These are phyloP conservation scores for Dactylellina haptotyla DNA, from an alignment of 2,329 filamentous ascomycete species.

Conservation along the genomic window DNA sequence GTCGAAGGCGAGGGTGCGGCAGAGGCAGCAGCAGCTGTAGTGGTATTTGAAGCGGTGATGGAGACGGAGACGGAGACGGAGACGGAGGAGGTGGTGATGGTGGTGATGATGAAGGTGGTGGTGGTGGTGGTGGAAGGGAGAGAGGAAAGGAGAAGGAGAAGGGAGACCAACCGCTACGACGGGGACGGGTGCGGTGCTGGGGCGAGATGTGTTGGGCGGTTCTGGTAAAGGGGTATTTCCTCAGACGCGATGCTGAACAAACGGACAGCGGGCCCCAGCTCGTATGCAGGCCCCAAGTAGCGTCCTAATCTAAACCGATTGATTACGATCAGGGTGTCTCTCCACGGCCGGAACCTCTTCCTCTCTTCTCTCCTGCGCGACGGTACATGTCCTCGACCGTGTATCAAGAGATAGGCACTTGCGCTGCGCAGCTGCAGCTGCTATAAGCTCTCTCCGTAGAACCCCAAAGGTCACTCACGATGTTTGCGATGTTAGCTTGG, in stretches of 20 bases:
- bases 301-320: constrained; percentile 7
- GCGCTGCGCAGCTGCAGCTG: too few species aligned
- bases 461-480: too few species aligned
- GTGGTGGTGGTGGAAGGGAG: constrained; percentile 26
- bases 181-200: not conserved
- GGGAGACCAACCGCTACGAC: constrained; percentile 4
- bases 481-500: too few species aligned
- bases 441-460: too few species aligned
- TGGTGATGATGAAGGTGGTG: constrained; percentile 29
- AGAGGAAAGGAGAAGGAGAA: constrained; percentile 39
- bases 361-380: too few species aligned
- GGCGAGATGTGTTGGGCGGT: constrained; percentile 51
- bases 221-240: constrained; percentile 48
- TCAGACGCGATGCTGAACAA: not conserved
- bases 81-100: constrained; percentile 33
- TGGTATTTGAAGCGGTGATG: not conserved
- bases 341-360: too few species aligned
- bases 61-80: constrained; percentile 23
- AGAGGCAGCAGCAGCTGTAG: too few species aligned
- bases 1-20: constrained; percentile 1
- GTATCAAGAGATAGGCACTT: too few species aligned
- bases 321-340: too few species aligned
- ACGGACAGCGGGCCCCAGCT: not conserved
- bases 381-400: too few species aligned
- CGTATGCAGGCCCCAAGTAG: constrained; percentile 2